Evolutionary conservation across 495 filamentous ascomycete species (phyloP).

Genomic region (Hypomontagnella monticulosa): DNA sequence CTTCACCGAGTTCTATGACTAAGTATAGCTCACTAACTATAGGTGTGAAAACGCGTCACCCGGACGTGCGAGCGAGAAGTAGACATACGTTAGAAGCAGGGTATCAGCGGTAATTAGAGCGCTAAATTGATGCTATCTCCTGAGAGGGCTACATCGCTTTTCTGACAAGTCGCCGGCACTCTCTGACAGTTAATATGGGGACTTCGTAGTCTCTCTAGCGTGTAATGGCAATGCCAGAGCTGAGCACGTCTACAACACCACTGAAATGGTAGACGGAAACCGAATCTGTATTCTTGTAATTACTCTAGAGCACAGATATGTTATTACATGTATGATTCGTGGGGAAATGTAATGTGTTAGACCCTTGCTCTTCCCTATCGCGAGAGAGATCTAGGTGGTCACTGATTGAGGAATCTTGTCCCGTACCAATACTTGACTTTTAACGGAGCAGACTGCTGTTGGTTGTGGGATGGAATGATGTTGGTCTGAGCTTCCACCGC

Average conservation of each 20-base stretch:
- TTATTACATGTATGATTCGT: background rate
- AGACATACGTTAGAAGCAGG: no score
- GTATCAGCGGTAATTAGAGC: background rate
- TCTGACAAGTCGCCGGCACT: conserved; percentile 11
- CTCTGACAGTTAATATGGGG: conserved; percentile 13
- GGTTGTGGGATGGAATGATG: conserved; percentile 8
- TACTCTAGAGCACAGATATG: no score
- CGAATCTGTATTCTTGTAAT: background rate
- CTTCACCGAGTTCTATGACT: conserved; percentile 5
- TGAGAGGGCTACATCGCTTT: conserved; percentile 6
- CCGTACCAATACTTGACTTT: background rate
- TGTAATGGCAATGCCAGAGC: conserved; percentile 21
- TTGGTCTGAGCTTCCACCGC: conserved; percentile 38
- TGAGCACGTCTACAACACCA: background rate
- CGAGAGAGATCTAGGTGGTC: background rate
- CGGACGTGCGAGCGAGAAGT: background rate
- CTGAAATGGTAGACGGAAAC: conserved; percentile 1
- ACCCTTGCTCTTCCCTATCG: background rate
- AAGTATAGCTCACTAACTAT: conserved; percentile 18
- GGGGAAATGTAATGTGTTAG: conserved; percentile 1
- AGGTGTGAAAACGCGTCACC: conserved; percentile 1
- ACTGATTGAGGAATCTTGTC: background rate
- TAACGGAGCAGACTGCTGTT: background rate
- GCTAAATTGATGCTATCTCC: conserved; percentile 4
- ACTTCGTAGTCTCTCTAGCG: conserved; percentile 9